Evolutionary conservation across 2,329 filamentous ascomycete genomes (phyloP).

Genomic region (Didymella keratinophila): DNA sequence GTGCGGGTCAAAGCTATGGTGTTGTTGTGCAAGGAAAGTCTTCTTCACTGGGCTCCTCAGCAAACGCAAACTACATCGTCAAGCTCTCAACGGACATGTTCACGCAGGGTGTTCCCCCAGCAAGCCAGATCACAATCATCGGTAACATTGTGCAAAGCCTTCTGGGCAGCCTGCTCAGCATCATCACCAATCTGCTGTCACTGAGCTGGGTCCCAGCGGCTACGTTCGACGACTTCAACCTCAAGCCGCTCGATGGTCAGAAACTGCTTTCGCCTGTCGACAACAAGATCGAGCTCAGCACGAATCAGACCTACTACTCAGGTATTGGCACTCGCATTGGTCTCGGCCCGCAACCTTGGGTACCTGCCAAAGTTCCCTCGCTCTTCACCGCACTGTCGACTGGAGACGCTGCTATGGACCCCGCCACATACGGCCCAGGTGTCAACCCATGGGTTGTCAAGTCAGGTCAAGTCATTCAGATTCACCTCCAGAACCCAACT

Average conservation of each 20-base stretch:
- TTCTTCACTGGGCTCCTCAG: constrained; percentile 29
- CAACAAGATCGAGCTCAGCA: constrained; percentile 65
- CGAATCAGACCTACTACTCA: constrained; percentile 68
- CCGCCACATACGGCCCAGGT: constrained; percentile 39
- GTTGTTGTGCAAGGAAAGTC: constrained; percentile 30
- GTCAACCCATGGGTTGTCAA: constrained; percentile 20
- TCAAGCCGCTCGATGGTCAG: constrained; percentile 72
- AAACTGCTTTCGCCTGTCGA: constrained; percentile 67
- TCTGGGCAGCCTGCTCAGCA: constrained; percentile 35
- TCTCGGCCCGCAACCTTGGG: constrained; percentile 72
- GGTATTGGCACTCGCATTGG: constrained; percentile 62
- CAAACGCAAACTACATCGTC: constrained; percentile 64
- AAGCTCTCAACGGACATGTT: constrained; percentile 64
- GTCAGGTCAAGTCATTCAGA: constrained; percentile 15
- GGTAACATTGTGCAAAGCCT: constrained; percentile 29
- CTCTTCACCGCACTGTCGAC: constrained; percentile 77
- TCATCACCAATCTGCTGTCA: constrained; percentile 61
- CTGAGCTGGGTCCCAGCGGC: constrained; percentile 61
- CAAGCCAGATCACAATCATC: constrained; percentile 25
- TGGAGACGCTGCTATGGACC: constrained; percentile 51
- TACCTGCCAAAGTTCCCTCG: constrained; percentile 74
- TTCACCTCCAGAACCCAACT: constrained; percentile 45
- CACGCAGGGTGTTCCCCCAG: constrained; percentile 35
- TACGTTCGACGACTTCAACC: constrained; percentile 73
- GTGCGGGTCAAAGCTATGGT: constrained; percentile 30